These are phyloP conservation scores for Gossypium laxum DNA, from an alignment of 441 rosid genomes.

Conservation along the genomic window DNA sequence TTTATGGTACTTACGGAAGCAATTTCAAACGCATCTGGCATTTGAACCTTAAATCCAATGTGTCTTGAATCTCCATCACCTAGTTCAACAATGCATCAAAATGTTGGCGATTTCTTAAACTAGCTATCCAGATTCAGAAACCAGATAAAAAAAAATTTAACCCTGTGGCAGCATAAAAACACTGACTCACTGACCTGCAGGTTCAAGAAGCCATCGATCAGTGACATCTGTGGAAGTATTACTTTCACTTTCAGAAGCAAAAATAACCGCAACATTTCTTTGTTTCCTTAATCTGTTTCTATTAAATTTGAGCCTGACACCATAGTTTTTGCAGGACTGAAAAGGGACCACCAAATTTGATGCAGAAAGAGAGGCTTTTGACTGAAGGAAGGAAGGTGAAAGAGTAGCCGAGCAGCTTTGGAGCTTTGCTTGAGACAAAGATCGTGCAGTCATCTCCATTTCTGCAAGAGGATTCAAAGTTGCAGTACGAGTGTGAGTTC, in stretches of 20 bases:
- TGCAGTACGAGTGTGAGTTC: neutral
- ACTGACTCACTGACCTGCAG: conserved; percentile 43
- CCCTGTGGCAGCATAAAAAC: neutral
- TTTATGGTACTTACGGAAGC: conserved; percentile 39
- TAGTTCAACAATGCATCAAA: conserved; percentile 12
- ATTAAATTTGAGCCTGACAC: conserved; percentile 14
- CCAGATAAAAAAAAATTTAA: neutral
- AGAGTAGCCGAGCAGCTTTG: conserved; percentile 21
- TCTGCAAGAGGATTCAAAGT: neutral
- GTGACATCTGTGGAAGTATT: conserved; percentile 23
- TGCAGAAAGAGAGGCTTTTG: conserved; percentile 24
- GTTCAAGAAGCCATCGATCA: conserved; percentile 70
- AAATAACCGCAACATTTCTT: conserved; percentile 17
- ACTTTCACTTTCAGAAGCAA: conserved; percentile 37
- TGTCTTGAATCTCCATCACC: conserved; percentile 88
- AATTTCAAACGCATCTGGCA: conserved; percentile 72
- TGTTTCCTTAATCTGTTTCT: conserved; percentile 24
- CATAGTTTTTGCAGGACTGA: conserved; percentile 19
- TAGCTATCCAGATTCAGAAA: neutral
- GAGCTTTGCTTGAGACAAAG: conserved; percentile 27
- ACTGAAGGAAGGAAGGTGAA: conserved; percentile 23
- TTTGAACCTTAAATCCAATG: conserved; percentile 58
- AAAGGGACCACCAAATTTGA: conserved; percentile 18
- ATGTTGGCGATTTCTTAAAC: neutral
- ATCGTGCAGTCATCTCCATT: conserved; percentile 36